These are phyloP conservation scores for Jamesozyma spencerorum DNA, from an alignment of 805 yeast genomes.

Conservation along the genomic window DNA sequence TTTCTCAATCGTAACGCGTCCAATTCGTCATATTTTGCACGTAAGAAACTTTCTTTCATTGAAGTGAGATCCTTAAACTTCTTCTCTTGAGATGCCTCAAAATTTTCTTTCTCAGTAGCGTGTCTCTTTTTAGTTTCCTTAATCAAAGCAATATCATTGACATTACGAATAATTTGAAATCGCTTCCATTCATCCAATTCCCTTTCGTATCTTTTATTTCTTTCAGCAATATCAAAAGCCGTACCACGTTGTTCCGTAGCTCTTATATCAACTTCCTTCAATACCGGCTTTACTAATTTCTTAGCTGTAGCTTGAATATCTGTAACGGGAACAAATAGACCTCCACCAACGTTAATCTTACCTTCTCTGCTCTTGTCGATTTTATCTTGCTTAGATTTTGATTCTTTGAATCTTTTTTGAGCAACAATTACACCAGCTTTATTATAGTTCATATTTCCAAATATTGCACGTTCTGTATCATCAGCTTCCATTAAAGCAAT, in stretches of 20 bases:
- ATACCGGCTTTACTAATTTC: conserved; percentile 72
- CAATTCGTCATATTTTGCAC: conserved; percentile 33
- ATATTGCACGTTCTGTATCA: conserved; percentile 4
- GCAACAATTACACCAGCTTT: conserved; percentile 71
- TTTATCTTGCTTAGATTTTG: conserved; percentile 38
- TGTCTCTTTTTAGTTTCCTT: conserved; percentile 28
- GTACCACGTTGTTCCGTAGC: conserved; percentile 59
- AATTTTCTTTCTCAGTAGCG: conserved; percentile 25
- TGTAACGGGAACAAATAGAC: conserved; percentile 60
- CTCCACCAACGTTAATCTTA: conserved; percentile 78
- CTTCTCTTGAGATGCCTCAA: conserved; percentile 24
- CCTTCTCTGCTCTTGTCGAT: conserved; percentile 25
- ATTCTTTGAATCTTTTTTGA: conserved; percentile 44
- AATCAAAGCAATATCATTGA: conserved; percentile 33
- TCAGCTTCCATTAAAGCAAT: not conserved
- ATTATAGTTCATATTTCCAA: conserved; percentile 46
- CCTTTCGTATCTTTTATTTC: conserved; percentile 30
- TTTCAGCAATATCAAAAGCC: conserved; percentile 38
- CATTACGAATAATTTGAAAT: conserved; percentile 32
- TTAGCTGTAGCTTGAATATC: conserved; percentile 78
- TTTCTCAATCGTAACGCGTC: conserved; percentile 24
- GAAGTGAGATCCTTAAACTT: conserved; percentile 11
- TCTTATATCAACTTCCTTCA: conserved; percentile 59
- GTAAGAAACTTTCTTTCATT: conserved; percentile 31
- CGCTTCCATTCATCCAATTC: conserved; percentile 36